Conservation (phyloP, 2,329 filamentous ascomycete genomes). For the Fusarium redolens region DNA sequence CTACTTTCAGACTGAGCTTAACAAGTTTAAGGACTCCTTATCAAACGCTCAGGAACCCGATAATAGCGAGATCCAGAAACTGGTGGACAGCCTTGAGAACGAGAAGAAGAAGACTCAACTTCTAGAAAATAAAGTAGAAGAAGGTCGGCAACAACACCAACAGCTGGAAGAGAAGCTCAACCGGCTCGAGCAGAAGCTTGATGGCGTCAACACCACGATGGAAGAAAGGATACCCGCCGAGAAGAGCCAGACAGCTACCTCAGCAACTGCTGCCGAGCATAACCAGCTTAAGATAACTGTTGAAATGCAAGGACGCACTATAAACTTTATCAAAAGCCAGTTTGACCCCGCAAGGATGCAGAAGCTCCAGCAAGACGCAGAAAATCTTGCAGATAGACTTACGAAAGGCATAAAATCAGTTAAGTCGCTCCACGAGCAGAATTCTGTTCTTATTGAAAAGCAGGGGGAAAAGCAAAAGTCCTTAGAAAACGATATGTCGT, state of each 20-base stretch:
- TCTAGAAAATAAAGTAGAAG: slow-evolving; percentile 20
- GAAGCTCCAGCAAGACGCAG: background rate
- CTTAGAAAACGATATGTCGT: background rate
- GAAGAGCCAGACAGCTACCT: background rate
- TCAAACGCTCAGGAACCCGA: background rate
- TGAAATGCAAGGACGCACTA: slow-evolving; percentile 7
- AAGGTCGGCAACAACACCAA: slow-evolving; percentile 9
- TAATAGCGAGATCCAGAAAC: slow-evolving; percentile 11
- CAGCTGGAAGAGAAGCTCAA: slow-evolving; percentile 33
- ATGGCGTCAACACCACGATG: slow-evolving; percentile 23
- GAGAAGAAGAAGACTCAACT: slow-evolving; percentile 23
- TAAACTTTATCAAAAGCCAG: slow-evolving; percentile 3
- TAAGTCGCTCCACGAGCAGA: background rate
- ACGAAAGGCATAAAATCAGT: background rate
- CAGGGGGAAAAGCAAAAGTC: slow-evolving; percentile 16
- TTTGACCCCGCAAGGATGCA: slow-evolving; percentile 3
- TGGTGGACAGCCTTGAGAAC: slow-evolving; percentile 24
- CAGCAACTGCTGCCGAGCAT: background rate
- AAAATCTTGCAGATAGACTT: slow-evolving; percentile 4
- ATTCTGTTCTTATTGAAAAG: slow-evolving; percentile 3
- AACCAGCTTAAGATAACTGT: background rate
- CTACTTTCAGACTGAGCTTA: slow-evolving; percentile 26
- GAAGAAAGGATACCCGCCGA: background rate
- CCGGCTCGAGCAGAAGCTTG: slow-evolving; percentile 42
- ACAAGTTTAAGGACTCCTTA: slow-evolving; percentile 18